phyloP scores from a whole-genome alignment of 139 green algal species.

The Yamagishiella unicocca region DNA sequence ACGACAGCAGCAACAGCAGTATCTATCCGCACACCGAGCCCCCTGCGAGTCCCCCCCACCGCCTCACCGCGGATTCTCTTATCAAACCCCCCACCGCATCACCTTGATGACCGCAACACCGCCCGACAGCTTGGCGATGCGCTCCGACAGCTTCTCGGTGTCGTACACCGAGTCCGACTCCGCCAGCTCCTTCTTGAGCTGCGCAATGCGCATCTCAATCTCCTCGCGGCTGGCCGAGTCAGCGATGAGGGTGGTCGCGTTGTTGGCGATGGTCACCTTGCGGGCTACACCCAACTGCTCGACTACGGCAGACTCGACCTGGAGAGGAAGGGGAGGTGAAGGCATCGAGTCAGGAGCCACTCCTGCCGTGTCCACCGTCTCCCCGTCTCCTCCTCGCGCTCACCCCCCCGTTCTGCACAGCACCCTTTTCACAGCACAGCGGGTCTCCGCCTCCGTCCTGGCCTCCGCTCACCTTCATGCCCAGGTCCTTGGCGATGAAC shows the following conservation, averaged over 20 bases:
- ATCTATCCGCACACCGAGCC: no score
- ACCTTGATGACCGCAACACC: conserved; percentile 99
- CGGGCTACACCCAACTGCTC: conserved; percentile 95
- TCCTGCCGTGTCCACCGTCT: background rate
- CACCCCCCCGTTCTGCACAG: no score
- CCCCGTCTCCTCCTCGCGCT: background rate
- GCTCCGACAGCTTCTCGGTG: conserved; percentile 98
- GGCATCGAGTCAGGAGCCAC: background rate
- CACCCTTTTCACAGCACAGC: no score
- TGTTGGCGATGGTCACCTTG: conserved; percentile 90
- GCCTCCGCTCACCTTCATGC: conserved; percentile 64
- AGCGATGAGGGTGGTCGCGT: conserved; percentile 93
- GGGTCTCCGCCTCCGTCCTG: background rate
- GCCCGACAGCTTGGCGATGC: conserved; percentile 98
- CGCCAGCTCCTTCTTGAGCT: conserved; percentile 95
- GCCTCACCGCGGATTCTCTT: no score
- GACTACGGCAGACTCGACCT: conserved; percentile 78
- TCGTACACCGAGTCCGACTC: conserved; percentile 98
- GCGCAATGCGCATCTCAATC: conserved; percentile 93
- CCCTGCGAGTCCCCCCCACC: no score
- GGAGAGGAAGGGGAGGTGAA: background rate
- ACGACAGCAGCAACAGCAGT: no score
- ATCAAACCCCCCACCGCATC: background rate
- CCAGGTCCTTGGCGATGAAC: conserved; percentile 93
- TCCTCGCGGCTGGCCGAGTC: conserved; percentile 96